These are phyloP conservation scores for Debaryomyces subglobosus DNA, from an alignment of 1,139 yeast species.

Conservation along the genomic window DNA sequence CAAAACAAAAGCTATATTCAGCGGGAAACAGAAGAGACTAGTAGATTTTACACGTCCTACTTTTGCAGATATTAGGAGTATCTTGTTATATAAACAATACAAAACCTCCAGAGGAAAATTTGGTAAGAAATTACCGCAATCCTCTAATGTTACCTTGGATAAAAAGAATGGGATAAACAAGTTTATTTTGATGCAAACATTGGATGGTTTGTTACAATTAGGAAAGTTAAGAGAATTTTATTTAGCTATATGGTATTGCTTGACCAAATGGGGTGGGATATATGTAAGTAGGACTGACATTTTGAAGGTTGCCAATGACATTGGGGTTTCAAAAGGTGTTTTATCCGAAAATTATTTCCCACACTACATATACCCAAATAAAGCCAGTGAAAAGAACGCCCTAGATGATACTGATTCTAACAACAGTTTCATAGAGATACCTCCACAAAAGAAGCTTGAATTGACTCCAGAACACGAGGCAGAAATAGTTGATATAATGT, in stretches of 20 bases:
- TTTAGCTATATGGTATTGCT: slow-evolving; percentile 31
- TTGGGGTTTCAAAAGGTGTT: slow-evolving; percentile 15
- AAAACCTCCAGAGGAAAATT: slow-evolving; percentile 24
- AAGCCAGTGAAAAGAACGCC: slow-evolving; percentile 4
- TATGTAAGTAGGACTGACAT: slow-evolving; percentile 15
- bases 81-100: slow-evolving; percentile 19
- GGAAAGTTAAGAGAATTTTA: slow-evolving; percentile 38
- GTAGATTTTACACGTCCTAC: slow-evolving; percentile 37
- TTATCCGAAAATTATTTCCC: slow-evolving; percentile 16
- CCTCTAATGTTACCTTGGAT: slow-evolving; percentile 6
- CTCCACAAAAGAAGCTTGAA: slow-evolving; percentile 8
- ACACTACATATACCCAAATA: slow-evolving; percentile 8
- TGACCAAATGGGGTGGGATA: slow-evolving; percentile 42
- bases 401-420: background rate
- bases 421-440: background rate
- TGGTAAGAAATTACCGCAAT: slow-evolving; percentile 22
- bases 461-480: slow-evolving; percentile 5
- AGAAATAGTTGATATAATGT: slow-evolving; percentile 18
- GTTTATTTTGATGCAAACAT: slow-evolving; percentile 32
- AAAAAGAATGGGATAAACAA: slow-evolving; percentile 27
- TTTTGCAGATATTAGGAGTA: slow-evolving; percentile 21
- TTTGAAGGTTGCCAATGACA: slow-evolving; percentile 10
- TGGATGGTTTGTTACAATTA: slow-evolving; percentile 37
- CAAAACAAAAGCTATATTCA: slow-evolving; percentile 26
- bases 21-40: slow-evolving; percentile 29